Base-by-base conservation (phyloP, 106 monocot species). In the Phalaenopsis equestris region DNA sequence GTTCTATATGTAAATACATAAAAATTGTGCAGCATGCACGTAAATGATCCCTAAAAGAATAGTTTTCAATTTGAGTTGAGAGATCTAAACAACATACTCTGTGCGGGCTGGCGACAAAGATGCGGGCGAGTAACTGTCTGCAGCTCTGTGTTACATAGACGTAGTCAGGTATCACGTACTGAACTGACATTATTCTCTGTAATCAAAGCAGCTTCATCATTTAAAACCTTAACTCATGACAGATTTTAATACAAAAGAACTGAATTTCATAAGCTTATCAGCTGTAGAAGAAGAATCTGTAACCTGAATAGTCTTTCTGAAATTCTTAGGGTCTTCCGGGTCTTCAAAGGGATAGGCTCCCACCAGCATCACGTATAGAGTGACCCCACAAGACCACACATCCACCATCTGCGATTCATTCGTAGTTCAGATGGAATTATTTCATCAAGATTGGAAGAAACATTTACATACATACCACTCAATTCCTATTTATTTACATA, bases 311-410 rank as follows among this genome's bases (percentile, higher is more conserved):
- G 90, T 90, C 68, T 88, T 90, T 52, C 86, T 83, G 68, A 88
- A 90, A 81, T 90, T 90, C 81, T 81, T 90, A 4, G 87, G 83
- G 73, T 90, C 90, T 46, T 87, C 83, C 42, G 85, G 87, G 52
- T 90, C 90, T 73, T 90, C 90, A 57, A 90, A 90, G 30, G 90
- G 90, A 70, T 90, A 90, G 41, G 73, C 90, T 67, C 90, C 90
- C 0, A 90, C 90, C 12, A 90, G 80, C 90, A 90, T 88, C 73
- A 90, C 90, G 43, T 88, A 90, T 11, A 90, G 81, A 14, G 90
- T 90, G 4, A 88, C 90, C 3, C 90, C 88, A 46, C 90, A 82
- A 30, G 86, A 87, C 86, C 89, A 86, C 2, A 89, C 86, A 80
- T 89, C 89, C 8, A 86, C 86, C 83, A 86, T n/a, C 89, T 89